phyloP scores from a whole-genome alignment of 208 protist species.

The Trypanosoma congolense region DNA sequence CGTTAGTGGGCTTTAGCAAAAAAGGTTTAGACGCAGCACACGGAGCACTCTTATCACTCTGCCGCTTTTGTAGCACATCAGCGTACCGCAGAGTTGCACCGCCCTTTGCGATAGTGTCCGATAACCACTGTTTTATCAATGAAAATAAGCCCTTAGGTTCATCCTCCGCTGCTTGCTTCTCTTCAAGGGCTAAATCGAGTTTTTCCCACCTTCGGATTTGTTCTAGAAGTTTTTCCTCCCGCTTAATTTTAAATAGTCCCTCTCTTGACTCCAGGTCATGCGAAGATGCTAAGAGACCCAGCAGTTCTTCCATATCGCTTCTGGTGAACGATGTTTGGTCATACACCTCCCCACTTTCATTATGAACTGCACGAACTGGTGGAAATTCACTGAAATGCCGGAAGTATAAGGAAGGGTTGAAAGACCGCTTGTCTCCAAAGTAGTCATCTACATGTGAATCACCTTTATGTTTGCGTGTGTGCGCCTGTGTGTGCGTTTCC shows the following conservation, averaged over 20 bases:
- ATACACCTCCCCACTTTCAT: background rate
- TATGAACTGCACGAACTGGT: background rate
- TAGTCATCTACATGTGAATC: no score
- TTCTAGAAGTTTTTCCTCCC: no score
- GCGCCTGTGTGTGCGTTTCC: no score
- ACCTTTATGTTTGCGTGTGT: no score
- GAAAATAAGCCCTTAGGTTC: no score
- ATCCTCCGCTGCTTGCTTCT: no score
- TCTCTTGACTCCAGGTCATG: no score
- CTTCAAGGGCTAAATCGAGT: no score
- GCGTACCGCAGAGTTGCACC: slow-evolving; percentile 5
- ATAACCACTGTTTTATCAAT: no score
- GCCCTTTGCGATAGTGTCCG: no score
- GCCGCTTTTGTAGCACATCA: slow-evolving; percentile 11
- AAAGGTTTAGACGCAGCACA: slow-evolving; percentile 9
- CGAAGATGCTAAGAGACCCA: background rate
- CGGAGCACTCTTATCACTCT: background rate
- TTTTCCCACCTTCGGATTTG: no score
- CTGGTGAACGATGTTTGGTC: background rate
- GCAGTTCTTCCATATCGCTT: background rate
- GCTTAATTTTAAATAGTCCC: background rate
- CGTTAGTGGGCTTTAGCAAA: slow-evolving; percentile 42
- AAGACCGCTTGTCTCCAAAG: slow-evolving; percentile 12
- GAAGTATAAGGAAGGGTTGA: slow-evolving; percentile 13
- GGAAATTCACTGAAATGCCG: slow-evolving; percentile 4